phyloP scores from a whole-genome alignment of 2,329 filamentous ascomycete genomes.

The Taxawa tesnikishii region DNA sequence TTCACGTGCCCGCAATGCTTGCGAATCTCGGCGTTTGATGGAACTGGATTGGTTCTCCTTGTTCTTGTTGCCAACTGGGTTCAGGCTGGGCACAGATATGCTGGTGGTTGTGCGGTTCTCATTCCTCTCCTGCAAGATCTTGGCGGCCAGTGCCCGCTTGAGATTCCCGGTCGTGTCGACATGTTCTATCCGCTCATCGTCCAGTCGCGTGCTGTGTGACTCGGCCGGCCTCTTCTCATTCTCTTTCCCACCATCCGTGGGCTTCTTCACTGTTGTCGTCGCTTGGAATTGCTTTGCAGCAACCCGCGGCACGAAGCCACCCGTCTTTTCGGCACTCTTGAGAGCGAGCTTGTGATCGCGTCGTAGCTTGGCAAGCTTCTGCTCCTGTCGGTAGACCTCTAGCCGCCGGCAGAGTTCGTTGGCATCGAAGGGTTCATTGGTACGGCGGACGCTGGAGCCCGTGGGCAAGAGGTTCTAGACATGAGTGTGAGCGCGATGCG shows the following conservation, averaged over 20 bases:
- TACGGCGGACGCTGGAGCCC: no score
- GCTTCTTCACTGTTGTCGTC: not conserved
- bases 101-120: no score
- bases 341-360: not conserved
- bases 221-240: not conserved
- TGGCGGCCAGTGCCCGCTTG: not conserved
- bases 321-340: not conserved
- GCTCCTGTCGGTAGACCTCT: not conserved
- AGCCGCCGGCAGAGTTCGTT: not conserved
- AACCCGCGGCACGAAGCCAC: not conserved
- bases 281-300: not conserved
- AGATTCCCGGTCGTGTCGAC: not conserved
- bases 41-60: no score
- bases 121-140: not conserved
- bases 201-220: no score
- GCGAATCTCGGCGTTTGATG: not conserved
- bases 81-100: no score
- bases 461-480: no score
- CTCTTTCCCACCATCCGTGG: not conserved
- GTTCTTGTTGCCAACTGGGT: no score
- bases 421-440: not conserved
- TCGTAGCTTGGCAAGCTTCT: not conserved
- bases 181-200: not conserved
- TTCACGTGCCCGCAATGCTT: not conserved
- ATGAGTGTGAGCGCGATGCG: no score